Percentiles rank a stretch among this genome's conserved stretches.
Conservation (phyloP, 163 green algal species). For the Prototheca cutis region DNA sequence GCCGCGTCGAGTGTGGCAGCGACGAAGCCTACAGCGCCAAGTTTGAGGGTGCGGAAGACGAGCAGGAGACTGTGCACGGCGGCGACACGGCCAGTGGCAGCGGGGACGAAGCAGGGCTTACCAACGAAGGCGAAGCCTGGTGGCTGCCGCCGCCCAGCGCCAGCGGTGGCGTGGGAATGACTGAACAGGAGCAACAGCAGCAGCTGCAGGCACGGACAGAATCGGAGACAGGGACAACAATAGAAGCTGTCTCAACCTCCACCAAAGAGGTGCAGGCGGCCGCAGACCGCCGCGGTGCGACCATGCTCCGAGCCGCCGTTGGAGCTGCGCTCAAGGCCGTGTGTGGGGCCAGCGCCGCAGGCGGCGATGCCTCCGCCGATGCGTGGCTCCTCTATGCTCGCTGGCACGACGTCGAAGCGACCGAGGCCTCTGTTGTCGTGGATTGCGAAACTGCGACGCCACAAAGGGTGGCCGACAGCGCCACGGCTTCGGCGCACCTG, state of each 20-base stretch:
- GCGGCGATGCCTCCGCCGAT: background rate
- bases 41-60: slow-evolving; percentile 3
- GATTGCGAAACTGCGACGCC: too few relatives aligned
- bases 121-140: too few relatives aligned
- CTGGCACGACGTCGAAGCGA: slow-evolving; percentile 33
- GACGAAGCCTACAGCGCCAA: too few relatives aligned
- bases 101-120: background rate
- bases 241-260: too few relatives aligned
- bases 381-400: slow-evolving; percentile 22
- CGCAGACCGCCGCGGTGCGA: background rate
- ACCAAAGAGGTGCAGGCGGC: background rate
- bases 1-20: background rate
- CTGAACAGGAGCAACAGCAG: too few relatives aligned
- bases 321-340: slow-evolving; percentile 9
- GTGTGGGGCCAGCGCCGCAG: background rate
- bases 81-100: background rate
- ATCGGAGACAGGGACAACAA: too few relatives aligned
- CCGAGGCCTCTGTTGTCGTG: too few relatives aligned
- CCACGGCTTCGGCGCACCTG: too few relatives aligned
- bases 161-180: too few relatives aligned
- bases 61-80: slow-evolving; percentile 12
- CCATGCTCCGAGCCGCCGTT: background rate
- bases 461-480: too few relatives aligned
- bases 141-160: too few relatives aligned
- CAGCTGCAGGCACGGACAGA: too few relatives aligned